Evolutionary conservation across 208 protist species (phyloP).

Genomic region (Polymyxa betae): DNA sequence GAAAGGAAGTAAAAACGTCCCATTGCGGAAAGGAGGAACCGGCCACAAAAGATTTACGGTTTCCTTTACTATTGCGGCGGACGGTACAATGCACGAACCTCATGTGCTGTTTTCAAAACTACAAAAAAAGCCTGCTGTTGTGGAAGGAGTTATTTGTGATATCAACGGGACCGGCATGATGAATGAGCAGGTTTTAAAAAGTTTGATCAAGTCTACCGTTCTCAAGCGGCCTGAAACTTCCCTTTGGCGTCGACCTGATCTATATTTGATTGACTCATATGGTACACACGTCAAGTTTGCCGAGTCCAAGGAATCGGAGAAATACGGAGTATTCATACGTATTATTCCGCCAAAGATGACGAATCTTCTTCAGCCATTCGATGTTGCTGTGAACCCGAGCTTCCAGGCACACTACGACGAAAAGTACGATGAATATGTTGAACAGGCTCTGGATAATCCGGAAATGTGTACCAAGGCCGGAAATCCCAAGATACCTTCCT

Average conservation of each 20-base stretch:
- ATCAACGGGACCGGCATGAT: neutral
- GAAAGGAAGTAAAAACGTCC: neutral
- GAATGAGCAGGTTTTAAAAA: neutral
- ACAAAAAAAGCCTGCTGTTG: no score
- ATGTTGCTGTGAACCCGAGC: neutral
- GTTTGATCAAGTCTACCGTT: neutral
- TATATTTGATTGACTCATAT: neutral
- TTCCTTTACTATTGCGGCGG: neutral
- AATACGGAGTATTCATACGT: neutral
- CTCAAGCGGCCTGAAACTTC: neutral
- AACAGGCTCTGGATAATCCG: no score
- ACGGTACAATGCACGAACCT: neutral
- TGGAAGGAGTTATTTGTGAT: neutral
- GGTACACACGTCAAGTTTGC: neutral
- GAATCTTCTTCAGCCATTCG: neutral
- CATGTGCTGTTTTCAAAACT: neutral
- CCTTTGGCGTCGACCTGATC: neutral
- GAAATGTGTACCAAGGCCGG: no score
- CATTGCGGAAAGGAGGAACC: no score
- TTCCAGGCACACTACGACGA: neutral
- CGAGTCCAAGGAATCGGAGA: neutral
- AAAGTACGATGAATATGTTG: no score
- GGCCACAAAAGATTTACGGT: neutral
- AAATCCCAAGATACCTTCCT: no score
- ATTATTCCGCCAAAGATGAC: neutral